Conservation (phyloP, 2,329 filamentous ascomycete species). For the Chaetomiaceae sp. region DNA sequence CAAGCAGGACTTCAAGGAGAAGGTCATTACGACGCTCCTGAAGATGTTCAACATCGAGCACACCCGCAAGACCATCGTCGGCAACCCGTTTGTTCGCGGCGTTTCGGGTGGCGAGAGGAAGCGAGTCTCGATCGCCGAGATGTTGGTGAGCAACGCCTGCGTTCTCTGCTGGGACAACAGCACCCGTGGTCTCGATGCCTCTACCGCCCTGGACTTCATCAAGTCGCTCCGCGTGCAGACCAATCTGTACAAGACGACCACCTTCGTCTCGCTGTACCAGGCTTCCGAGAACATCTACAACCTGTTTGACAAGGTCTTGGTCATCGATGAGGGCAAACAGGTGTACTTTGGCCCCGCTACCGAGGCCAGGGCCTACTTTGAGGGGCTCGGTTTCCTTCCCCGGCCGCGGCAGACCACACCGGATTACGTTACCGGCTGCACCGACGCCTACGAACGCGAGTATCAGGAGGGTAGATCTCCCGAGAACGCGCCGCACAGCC, state of each 20-base stretch:
- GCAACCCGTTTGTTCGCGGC: constrained; percentile 75
- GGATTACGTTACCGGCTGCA: constrained; percentile 78
- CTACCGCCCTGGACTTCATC: constrained; percentile 51
- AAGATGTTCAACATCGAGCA: constrained; percentile 96
- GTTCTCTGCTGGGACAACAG: constrained; percentile 71
- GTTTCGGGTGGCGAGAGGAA: constrained; percentile 76
- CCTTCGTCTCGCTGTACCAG: constrained; percentile 83
- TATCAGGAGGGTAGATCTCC: constrained; percentile 64
- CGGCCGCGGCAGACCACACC: constrained; percentile 75
- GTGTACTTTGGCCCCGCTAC: constrained; percentile 68
- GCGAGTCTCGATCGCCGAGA: constrained; percentile 77
- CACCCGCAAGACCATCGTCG: constrained; percentile 78
- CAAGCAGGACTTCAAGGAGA: constrained; percentile 67
- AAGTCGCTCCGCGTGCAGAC: constrained; percentile 71
- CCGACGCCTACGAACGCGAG: constrained; percentile 76
- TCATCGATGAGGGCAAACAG: constrained; percentile 71
- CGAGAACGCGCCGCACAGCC: constrained; percentile 63
- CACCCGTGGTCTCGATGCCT: constrained; percentile 53
- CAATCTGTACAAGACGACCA: constrained; percentile 77
- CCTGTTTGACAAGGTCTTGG: constrained; percentile 78
- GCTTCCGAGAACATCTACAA: constrained; percentile 77
- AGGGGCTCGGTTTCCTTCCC: constrained; percentile 68
- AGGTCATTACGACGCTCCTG: constrained; percentile 68
- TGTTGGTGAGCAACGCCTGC: constrained; percentile 70
- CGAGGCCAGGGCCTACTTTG: constrained; percentile 70